Base-by-base conservation (phyloP, 495 filamentous ascomycete species). In the Corynascus novoguineensis region DNA sequence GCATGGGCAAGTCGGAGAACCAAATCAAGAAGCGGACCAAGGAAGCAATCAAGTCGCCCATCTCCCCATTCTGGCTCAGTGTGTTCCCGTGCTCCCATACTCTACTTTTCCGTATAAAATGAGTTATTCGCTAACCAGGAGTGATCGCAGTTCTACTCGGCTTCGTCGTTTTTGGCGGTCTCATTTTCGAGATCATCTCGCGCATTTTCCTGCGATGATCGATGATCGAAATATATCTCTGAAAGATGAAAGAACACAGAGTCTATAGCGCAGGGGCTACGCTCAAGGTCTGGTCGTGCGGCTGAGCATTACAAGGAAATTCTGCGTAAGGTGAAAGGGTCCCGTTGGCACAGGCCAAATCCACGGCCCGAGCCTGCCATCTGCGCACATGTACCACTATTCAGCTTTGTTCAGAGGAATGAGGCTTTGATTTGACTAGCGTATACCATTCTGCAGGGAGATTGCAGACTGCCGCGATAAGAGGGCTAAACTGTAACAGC, bases 51-150 rank as follows among this genome's bases (percentile, higher is more conserved):
- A 95, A 92, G 78, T 82, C 86, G 28, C 85, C 92, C 35, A 81
- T 97, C 62, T 88, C 85, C n/a, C 80, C 77, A 48, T 69, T 86
- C 40, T 95, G 87, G 88, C 78, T 98, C 55, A 81, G 92, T 97
- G 85, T 55, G 87, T 9, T n/a, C n/a, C n/a, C n/a, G n/a, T n/a
- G n/a, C n/a, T n/a, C n/a, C n/a, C n/a, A 31, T n/a, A 8, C 14
- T 27, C 21, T 25, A 4, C 45, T 8, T 32, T 24, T 5, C 51
- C 0, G n/a, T 37, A 14, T 17, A 22, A 14, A 5, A 41, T n/a
- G 3, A 31, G 7, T 28, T 8, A 8, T 17, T 11, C 4, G 19
- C 60, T 70, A 19, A 65, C 63, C 44, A 2, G 38, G 60, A 62
- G 8, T 24, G 10, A 28, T n/a, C 6, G 8, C 55, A 96, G 90